Percentiles rank a stretch among this genome's conserved stretches.
Conservation (phyloP, 495 filamentous ascomycete species). For the Arthonia radiata region DNA sequence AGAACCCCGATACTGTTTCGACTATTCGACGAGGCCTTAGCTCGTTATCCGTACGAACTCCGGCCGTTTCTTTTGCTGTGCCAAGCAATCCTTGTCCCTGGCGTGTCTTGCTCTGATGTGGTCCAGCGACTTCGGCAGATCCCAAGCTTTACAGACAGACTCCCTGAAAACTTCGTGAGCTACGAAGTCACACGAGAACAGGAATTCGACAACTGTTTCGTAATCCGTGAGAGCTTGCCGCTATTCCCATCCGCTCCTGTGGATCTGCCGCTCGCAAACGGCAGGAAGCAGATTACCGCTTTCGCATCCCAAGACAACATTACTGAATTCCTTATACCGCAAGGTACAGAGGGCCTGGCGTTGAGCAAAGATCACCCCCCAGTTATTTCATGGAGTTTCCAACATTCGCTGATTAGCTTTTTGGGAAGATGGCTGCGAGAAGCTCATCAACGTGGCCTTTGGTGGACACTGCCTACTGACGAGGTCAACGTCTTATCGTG, state of each 20-base stretch:
- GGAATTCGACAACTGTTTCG: constrained; percentile 48
- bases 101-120: constrained; percentile 22
- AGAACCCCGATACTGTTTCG: too few species aligned
- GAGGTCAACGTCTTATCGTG: too few species aligned
- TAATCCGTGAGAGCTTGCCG: constrained; percentile 23
- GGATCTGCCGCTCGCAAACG: constrained; percentile 5
- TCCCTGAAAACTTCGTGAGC: constrained; percentile 36
- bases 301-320: constrained; percentile 19
- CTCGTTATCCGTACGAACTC: constrained; percentile 69
- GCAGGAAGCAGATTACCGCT: constrained; percentile 2
- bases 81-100: constrained; percentile 27
- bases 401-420: too few species aligned
- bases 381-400: too few species aligned
- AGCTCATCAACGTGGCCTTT: too few species aligned
- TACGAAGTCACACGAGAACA: constrained; percentile 63
- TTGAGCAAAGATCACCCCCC: too few species aligned
- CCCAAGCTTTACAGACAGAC: constrained; percentile 43
- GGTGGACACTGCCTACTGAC: too few species aligned
- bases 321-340: constrained; percentile 26
- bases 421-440: too few species aligned
- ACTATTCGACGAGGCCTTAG: too few species aligned
- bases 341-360: constrained; percentile 41
- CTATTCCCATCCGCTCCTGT: too few species aligned
- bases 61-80: constrained; percentile 50
- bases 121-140: constrained; percentile 33